Base-by-base conservation (phyloP, 2,329 filamentous ascomycete genomes). In the Talaromyces islandicus region DNA sequence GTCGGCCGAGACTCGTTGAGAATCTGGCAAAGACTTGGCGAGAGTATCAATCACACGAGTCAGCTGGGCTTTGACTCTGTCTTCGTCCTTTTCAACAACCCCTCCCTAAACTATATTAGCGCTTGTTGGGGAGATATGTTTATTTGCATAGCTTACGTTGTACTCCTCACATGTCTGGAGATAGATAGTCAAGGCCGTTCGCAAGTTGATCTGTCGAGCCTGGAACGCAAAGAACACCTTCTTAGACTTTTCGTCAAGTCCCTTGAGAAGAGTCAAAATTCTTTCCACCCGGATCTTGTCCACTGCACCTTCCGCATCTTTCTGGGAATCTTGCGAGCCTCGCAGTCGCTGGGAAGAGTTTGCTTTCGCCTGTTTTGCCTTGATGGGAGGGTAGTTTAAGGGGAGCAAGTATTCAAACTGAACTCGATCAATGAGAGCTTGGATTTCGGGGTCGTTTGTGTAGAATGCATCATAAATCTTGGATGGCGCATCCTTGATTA, bases 401-500 rank as follows among this genome's bases (percentile, higher is more conserved):
- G 94, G 94, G n/a, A 99, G 80, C 10, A 99, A 82, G 52, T 86
- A 90, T 67, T 97, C 93, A 70, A 89, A 96, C 63, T 96, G 81
- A 32, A 93, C 91, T 57, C 88, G 86, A 66, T 96, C 91, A 21
- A 97, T 83, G 41, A 95, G 80, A 21, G 91, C 83, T 68, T 95
- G 94, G 57, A 97, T 85, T 64, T 96, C 92, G 1, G 81, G 78
- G 70, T 97, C 92, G 70, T 97, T 97, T 62, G 91, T 89, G 72
- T 96, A 99, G 69, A 89, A 92, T 0, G 89, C 88, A 69, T 92
- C 91, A 63, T 97, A 86, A 51, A 99, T 91, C 63, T 86, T 88
- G 1, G 89, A 89, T 2, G 94, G 93, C 43, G 95, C 91, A 25
- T 88, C 88, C 7, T 88, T 88, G 12, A 99, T 79, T n/a, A 93